phyloP scores from a whole-genome alignment of 768 basidiomycete genomes.

The Boletellus emodensis region DNA sequence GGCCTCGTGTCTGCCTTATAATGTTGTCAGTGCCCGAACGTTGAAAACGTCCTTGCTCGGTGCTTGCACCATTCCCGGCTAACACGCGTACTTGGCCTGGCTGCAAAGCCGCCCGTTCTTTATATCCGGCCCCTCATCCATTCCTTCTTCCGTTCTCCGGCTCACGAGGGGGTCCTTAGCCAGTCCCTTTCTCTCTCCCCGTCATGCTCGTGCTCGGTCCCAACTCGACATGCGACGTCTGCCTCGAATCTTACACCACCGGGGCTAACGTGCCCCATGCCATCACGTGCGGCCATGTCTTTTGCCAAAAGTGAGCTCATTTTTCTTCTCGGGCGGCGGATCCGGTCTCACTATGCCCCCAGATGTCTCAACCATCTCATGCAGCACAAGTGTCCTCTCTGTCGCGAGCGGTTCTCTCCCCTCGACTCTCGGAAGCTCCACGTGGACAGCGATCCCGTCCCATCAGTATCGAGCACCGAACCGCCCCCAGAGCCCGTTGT shows the following conservation, averaged over 20 bases:
- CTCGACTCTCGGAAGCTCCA: slow-evolving; percentile 52
- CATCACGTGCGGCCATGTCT: slow-evolving; percentile 70
- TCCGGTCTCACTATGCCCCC: not conserved
- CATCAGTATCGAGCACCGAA: slow-evolving; percentile 15
- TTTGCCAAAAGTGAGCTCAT: slow-evolving; percentile 44
- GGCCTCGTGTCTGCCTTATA: slow-evolving; percentile 36
- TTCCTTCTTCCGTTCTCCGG: not conserved
- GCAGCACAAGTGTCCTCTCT: slow-evolving; percentile 56
- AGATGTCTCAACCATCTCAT: slow-evolving; percentile 49
- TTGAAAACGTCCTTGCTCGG: slow-evolving; percentile 20
- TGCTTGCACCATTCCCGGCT: slow-evolving; percentile 21
- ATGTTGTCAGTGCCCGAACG: slow-evolving; percentile 21
- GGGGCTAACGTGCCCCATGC: slow-evolving; percentile 56
- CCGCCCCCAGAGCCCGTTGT: slow-evolving; percentile 18
- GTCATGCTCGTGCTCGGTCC: slow-evolving; percentile 65
- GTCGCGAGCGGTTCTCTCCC: slow-evolving; percentile 50
- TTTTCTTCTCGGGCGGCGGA: slow-evolving; percentile 15
- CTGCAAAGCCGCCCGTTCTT: slow-evolving; percentile 16
- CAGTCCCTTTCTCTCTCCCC: slow-evolving; percentile 27
- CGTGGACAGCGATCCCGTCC: slow-evolving; percentile 45
- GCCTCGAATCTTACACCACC: slow-evolving; percentile 58
- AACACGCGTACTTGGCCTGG: slow-evolving; percentile 32
- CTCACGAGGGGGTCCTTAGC: slow-evolving; percentile 30
- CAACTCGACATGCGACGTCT: slow-evolving; percentile 72
- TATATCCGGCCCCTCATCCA: slow-evolving; percentile 14